Conservation (phyloP, 495 filamentous ascomycete genomes). For the Penicillium maclennaniae region DNA sequence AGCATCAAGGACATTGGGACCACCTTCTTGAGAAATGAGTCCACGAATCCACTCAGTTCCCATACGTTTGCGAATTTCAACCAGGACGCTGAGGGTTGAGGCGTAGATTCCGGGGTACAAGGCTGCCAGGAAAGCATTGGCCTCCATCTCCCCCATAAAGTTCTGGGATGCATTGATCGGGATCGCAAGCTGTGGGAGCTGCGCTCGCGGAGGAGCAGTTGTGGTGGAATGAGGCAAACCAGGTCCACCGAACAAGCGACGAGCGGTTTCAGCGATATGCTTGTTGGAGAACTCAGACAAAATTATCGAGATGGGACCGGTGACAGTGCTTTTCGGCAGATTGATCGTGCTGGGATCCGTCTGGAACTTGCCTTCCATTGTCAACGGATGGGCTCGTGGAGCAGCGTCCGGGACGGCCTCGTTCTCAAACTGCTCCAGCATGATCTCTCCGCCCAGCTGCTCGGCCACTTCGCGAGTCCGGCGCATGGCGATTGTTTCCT, state of each 20-base stretch:
- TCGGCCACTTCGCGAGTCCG: conserved; percentile 45
- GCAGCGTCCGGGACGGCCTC: conserved; percentile 47
- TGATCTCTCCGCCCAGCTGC: conserved; percentile 45
- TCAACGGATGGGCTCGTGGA: conserved; percentile 59
- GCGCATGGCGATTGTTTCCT: conserved; percentile 33
- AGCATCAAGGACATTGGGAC: conserved; percentile 78
- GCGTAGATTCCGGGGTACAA: conserved; percentile 81
- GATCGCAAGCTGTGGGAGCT: conserved; percentile 63
- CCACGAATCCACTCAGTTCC: conserved; percentile 73
- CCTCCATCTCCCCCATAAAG: conserved; percentile 78
- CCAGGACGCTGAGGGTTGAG: conserved; percentile 64
- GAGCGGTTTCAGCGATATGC: conserved; percentile 68
- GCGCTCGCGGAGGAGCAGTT: conserved; percentile 47
- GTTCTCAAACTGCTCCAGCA: conserved; percentile 44
- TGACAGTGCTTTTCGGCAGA: conserved; percentile 61
- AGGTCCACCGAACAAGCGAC: conserved; percentile 67
- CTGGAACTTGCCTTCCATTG: conserved; percentile 57
- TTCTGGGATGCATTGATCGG: conserved; percentile 64
- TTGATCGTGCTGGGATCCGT: conserved; percentile 68
- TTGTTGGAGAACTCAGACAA: conserved; percentile 63
- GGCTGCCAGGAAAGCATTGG: conserved; percentile 74
- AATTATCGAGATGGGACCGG: conserved; percentile 62
- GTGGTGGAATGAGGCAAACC: conserved; percentile 69
- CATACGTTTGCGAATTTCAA: conserved; percentile 80
- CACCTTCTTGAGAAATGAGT: conserved; percentile 62